A percentile compares a stretch with the other conserved stretches of the same genome.
Evolutionary conservation across 495 filamentous ascomycete species (phyloP).

Genomic region (Recurvomyces mirabilis): DNA sequence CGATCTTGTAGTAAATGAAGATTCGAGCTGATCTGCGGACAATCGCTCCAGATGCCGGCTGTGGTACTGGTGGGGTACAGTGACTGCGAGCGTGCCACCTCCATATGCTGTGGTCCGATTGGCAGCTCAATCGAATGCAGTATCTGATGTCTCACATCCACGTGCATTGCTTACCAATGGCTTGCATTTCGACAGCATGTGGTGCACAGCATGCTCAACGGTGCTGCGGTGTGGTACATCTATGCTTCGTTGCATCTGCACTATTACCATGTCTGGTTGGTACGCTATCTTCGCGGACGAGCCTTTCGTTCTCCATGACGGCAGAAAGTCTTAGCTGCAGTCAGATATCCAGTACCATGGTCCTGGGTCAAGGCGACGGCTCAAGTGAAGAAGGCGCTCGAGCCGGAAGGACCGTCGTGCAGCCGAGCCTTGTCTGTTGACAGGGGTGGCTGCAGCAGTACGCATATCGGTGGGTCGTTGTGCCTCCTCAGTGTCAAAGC

Average conservation of each 20-base stretch:
- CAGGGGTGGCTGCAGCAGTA: conserved; percentile 1
- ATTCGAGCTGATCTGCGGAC: too few relatives aligned
- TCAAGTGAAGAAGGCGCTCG: not conserved
- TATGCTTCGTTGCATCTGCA: too few relatives aligned
- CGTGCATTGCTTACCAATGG: not conserved
- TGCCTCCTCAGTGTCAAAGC: too few relatives aligned
- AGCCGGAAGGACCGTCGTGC: conserved; percentile 2
- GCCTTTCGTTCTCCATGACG: not conserved
- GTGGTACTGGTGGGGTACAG: too few relatives aligned
- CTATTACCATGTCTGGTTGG: too few relatives aligned
- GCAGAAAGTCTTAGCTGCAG: not conserved
- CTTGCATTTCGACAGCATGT: too few relatives aligned
- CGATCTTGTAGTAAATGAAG: too few relatives aligned
- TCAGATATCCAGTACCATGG: not conserved
- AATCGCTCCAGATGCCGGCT: too few relatives aligned
- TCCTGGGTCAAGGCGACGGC: conserved; percentile 1
- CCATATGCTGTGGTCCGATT: not conserved
- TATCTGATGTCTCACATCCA: conserved; percentile 5
- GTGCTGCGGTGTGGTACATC: too few relatives aligned
- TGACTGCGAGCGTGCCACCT: too few relatives aligned
- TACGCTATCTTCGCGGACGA: not conserved
- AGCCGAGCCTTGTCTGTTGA: conserved; percentile 8
- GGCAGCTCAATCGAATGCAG: not conserved
- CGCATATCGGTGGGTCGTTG: not conserved
- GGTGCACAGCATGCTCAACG: conserved; percentile 2